Base-by-base conservation (phyloP, 192 early-diverging fungal species). In the Gonapodya sp. region DNA sequence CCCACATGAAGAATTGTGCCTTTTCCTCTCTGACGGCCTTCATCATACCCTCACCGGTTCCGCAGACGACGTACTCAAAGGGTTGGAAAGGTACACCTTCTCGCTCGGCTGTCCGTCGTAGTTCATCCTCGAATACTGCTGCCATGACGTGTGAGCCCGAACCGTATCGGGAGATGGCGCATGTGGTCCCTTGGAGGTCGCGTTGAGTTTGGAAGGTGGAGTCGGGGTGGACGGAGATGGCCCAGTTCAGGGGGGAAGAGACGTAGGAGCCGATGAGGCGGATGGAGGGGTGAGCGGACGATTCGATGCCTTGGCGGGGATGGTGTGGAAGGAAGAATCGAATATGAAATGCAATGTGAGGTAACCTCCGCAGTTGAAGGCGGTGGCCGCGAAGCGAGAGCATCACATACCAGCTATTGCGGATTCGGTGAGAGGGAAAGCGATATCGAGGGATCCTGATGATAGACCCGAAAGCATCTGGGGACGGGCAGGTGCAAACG, bases 61-160 rank as follows among this genome's bases (percentile, higher is more conserved):
- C 34, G 8, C 18, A 16, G 30, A 77, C 75, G 75, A 32, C 75
- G 8, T 34, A 77, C 30, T 34, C 75, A 34, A 77, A 77, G 18
- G 30, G 75, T 77, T 34, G 8, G 2, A 14, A 16, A 2, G 75
- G 30, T 31, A 16, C 8, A 16, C 75, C 18, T 33, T 2, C 75
- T 16, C 2, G 8, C 18, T 2, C 8, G 16, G 18, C 75, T 77
- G 8, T 2, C 8, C 75, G 8, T 77, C 75, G 8, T 33, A 34
- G 75, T 14, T 77, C 75, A 16, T 77, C 75, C 75, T 77, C 75
- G 75, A 77, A 34, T 33, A 77, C 75, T 8, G 34, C 75, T 33
- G 75, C 75, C 75, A 77, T 77, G 75, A 77, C 75, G 75, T 77
- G 75, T 2, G 75, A 77, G 16, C 75, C 75, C 30, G 75, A 77